Conservation (phyloP, 805 yeast genomes). For the Debaryomyces tyrocola region DNA sequence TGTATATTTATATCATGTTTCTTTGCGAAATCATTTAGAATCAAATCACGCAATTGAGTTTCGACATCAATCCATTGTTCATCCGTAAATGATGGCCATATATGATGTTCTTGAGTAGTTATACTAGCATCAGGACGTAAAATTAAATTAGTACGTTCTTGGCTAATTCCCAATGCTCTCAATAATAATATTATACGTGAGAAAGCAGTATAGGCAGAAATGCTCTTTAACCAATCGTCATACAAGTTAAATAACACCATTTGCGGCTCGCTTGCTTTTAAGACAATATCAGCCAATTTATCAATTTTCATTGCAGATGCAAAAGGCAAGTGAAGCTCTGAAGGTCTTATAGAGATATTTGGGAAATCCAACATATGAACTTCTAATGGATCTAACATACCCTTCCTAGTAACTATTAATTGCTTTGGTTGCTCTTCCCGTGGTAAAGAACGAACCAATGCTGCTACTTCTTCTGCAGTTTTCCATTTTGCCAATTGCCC, state of each 20-base stretch:
- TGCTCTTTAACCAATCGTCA: conserved; percentile 87
- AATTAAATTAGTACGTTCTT: conserved; percentile 72
- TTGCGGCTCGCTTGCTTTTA: conserved; percentile 88
- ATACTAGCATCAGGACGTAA: conserved; percentile 73
- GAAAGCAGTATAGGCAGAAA: conserved; percentile 91
- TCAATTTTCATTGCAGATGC: conserved; percentile 81
- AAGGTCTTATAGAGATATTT: conserved; percentile 81
- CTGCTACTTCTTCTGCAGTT: conserved; percentile 96
- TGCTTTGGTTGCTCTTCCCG: conserved; percentile 94
- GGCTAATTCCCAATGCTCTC: conserved; percentile 76
- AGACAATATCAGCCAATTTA: conserved; percentile 72
- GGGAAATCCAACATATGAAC: conserved; percentile 98
- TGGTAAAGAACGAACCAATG: conserved; percentile 83
- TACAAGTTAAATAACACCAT: conserved; percentile 88
- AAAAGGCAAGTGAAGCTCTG: conserved; percentile 89
- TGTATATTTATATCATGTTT: conserved; percentile 84
- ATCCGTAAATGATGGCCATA: conserved; percentile 89
- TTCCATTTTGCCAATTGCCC: conserved; percentile 97
- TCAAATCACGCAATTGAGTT: conserved; percentile 81
- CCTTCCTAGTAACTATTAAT: conserved; percentile 84
- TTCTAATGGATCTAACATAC: conserved; percentile 90
- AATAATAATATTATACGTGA: conserved; percentile 81
- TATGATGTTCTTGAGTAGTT: conserved; percentile 70
- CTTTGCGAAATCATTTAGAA: conserved; percentile 79
- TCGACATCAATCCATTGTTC: conserved; percentile 95